A percentile compares a stretch with the other conserved stretches of the same genome.
phyloP scores from a whole-genome alignment of 202 grass and related monocot genomes.

The Zizania palustris region DNA sequence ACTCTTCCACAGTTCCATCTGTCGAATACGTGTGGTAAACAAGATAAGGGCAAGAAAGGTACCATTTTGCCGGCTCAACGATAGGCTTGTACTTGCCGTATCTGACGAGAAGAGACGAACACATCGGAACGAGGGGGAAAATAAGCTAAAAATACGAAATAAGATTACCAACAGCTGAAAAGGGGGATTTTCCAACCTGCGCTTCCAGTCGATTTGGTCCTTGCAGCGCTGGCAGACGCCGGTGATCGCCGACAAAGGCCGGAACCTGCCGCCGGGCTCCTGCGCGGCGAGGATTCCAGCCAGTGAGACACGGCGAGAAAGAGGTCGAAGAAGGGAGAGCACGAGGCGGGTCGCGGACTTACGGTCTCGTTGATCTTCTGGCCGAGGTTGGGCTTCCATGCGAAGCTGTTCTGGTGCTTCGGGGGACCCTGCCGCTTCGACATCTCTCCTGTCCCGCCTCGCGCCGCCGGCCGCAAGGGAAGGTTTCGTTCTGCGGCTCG shows the following conservation, averaged over 20 bases:
- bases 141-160: slow-evolving; percentile 12
- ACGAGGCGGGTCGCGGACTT: slow-evolving; percentile 9
- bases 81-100: slow-evolving; percentile 93
- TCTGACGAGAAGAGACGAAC: slow-evolving; percentile 47
- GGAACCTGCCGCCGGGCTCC: slow-evolving; percentile 86
- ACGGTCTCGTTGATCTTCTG: slow-evolving; percentile 92
- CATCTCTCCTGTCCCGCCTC: slow-evolving; percentile 34
- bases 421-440: slow-evolving; percentile 77
- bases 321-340: background rate
- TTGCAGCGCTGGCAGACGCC: slow-evolving; percentile 89
- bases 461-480: slow-evolving; percentile 44
- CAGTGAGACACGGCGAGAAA: slow-evolving; percentile 13
- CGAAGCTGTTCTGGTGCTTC: slow-evolving; percentile 91
- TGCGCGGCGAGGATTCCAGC: slow-evolving; percentile 28
- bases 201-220: slow-evolving; percentile 99
- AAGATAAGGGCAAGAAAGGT: slow-evolving; percentile 11
- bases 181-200: slow-evolving; percentile 50
- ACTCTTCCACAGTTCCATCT: slow-evolving; percentile 3
- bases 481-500: background rate
- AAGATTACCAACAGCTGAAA: background rate
- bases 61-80: slow-evolving; percentile 86
- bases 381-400: slow-evolving; percentile 79
- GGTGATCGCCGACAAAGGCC: slow-evolving; percentile 72
- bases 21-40: background rate
- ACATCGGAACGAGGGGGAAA: slow-evolving; percentile 13